Conservation (phyloP, 2,329 filamentous ascomycete species). For the Xylariaceae sp. region DNA sequence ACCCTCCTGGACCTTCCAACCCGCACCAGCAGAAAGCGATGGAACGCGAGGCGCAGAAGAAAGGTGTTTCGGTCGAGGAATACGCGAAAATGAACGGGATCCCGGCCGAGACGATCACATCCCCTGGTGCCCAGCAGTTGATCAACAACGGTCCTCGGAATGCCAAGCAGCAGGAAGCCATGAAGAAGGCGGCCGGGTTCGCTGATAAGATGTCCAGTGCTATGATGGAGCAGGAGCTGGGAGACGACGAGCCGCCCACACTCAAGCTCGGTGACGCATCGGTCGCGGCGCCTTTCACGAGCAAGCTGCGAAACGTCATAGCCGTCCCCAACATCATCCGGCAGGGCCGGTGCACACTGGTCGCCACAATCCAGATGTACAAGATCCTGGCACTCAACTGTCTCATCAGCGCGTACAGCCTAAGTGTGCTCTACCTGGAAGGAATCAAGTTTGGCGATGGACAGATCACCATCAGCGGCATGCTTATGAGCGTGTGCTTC, state of each 20-base stretch:
- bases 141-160: constrained; percentile 47
- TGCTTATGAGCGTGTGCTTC: constrained; percentile 99
- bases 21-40: constrained; percentile 93
- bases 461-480: constrained; percentile 96
- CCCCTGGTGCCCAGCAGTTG: constrained; percentile 55
- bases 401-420: constrained; percentile 92
- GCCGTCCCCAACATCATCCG: constrained; percentile 98
- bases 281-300: constrained; percentile 94
- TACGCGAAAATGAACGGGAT: constrained; percentile 46
- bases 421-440: constrained; percentile 92
- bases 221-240: constrained; percentile 86
- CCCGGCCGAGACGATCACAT: constrained; percentile 56
- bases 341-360: constrained; percentile 92
- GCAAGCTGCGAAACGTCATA: constrained; percentile 92
- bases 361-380: constrained; percentile 99
- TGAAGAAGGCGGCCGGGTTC: constrained; percentile 66
- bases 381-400: constrained; percentile 98
- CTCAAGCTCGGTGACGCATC: constrained; percentile 97
- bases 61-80: constrained; percentile 58
- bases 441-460: constrained; percentile 99
- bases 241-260: constrained; percentile 83
- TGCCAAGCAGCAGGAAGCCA: constrained; percentile 56
- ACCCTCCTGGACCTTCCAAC: constrained; percentile 82
- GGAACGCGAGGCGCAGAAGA: constrained; percentile 74
- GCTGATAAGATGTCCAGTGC: constrained; percentile 79